These are phyloP conservation scores for Xylariaceae sp. DNA, from an alignment of 2,329 filamentous ascomycete genomes.

Conservation along the genomic window DNA sequence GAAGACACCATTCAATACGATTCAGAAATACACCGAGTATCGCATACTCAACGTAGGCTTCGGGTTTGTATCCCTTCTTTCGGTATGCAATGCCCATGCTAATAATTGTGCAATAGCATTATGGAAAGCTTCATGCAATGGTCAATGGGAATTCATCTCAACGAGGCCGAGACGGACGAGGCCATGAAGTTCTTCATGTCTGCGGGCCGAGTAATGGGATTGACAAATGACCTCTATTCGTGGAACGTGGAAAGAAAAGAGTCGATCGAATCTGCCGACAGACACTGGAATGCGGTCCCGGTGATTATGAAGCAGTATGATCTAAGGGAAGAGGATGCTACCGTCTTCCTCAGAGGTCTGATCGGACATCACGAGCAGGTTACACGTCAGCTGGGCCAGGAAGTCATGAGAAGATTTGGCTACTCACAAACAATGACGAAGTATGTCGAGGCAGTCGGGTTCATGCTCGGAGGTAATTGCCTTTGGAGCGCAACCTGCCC, in stretches of 20 bases:
- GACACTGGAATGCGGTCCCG: slow-evolving; percentile 21
- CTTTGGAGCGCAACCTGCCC: slow-evolving; percentile 20
- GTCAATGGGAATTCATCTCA: slow-evolving; percentile 18
- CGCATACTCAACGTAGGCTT: slow-evolving; percentile 20
- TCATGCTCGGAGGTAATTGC: slow-evolving; percentile 20
- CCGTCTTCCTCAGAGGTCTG: slow-evolving; percentile 14
- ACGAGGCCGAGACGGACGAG: slow-evolving; percentile 18
- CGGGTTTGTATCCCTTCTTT: neutral
- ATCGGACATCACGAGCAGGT: slow-evolving; percentile 17
- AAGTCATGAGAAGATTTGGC: slow-evolving; percentile 9
- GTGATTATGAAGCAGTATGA: slow-evolving; percentile 21
- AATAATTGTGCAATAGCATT: slow-evolving; percentile 11
- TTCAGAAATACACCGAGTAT: slow-evolving; percentile 20
- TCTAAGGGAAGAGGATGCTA: slow-evolving; percentile 15
- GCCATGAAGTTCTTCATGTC: slow-evolving; percentile 18
- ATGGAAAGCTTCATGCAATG: slow-evolving; percentile 24
- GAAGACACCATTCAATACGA: slow-evolving; percentile 18
- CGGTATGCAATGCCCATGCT: neutral
- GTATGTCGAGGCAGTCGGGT: slow-evolving; percentile 17
- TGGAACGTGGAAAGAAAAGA: slow-evolving; percentile 21
- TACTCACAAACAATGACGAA: slow-evolving; percentile 16
- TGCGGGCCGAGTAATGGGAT: slow-evolving; percentile 18
- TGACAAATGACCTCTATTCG: slow-evolving; percentile 21
- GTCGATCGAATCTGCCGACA: slow-evolving; percentile 10
- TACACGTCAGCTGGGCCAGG: slow-evolving; percentile 15